phyloP scores from a whole-genome alignment of 2,329 filamentous ascomycete genomes.

The Phialophora macrospora region DNA sequence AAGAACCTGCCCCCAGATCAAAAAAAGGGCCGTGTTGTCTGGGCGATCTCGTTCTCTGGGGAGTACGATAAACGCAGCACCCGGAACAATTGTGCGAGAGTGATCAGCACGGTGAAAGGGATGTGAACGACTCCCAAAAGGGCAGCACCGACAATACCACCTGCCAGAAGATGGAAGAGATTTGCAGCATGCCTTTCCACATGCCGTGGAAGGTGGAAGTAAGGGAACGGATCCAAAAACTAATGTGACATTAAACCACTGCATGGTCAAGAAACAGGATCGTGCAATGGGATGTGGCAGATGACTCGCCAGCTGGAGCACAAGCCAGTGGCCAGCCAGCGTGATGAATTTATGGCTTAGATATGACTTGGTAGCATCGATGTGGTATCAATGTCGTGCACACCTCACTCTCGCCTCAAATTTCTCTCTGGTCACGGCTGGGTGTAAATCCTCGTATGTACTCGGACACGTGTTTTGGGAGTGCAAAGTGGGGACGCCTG shows the following conservation, averaged over 20 bases:
- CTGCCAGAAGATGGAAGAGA: constrained; percentile 15
- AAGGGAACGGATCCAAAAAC: constrained; percentile 7
- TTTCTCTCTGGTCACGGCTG: background rate
- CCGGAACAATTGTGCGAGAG: constrained; percentile 26
- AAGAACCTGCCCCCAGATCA: constrained; percentile 19
- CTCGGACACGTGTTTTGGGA: background rate
- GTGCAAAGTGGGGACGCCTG: background rate
- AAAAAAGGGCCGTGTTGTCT: constrained; percentile 24
- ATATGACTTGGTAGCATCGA: background rate
- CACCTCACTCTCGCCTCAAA: background rate
- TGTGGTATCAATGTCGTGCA: background rate
- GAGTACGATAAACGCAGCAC: constrained; percentile 18
- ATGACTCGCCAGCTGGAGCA: background rate
- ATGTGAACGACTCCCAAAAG: constrained; percentile 12
- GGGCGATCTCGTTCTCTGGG: constrained; percentile 13
- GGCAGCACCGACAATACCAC: background rate
- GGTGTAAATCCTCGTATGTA: background rate
- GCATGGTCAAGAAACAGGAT: constrained; percentile 12
- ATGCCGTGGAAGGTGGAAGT: constrained; percentile 14
- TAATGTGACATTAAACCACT: constrained; percentile 17
- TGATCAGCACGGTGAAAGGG: constrained; percentile 16
- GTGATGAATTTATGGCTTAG: constrained; percentile 9
- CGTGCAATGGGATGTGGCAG: background rate
- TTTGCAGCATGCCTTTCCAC: constrained; percentile 23
- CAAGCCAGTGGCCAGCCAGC: background rate